Conservation (phyloP, 768 basidiomycete species). For the Tricholoma furcatifolium region DNA sequence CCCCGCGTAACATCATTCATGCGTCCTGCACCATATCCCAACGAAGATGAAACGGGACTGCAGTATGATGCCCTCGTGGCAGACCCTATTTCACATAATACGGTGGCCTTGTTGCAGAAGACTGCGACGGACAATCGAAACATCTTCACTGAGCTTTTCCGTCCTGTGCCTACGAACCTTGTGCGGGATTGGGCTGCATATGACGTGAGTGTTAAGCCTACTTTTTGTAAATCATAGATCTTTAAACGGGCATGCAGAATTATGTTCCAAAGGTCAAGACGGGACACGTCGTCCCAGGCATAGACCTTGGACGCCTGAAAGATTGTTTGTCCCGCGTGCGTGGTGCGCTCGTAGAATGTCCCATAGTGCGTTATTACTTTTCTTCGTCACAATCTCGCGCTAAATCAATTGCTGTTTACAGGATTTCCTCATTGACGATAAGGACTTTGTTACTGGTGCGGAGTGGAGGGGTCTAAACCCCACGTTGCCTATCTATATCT, state of each 20-base stretch:
- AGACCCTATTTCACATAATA: conserved; percentile 72
- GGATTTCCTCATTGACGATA: conserved; percentile 87
- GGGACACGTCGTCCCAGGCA: conserved; percentile 75
- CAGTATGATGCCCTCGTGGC: conserved; percentile 66
- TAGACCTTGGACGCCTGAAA: conserved; percentile 73
- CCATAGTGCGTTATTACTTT: conserved; percentile 50
- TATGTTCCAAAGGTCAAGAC: conserved; percentile 76
- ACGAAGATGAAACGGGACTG: conserved; percentile 60
- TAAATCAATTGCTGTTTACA: conserved; percentile 23
- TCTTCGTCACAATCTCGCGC: neutral
- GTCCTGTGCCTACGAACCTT: conserved; percentile 81
- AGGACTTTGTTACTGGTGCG: conserved; percentile 63
- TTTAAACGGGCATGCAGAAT: conserved; percentile 51
- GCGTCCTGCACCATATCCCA: conserved; percentile 73
- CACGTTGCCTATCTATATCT: conserved; percentile 79
- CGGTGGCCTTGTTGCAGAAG: conserved; percentile 56
- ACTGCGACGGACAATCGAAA: conserved; percentile 82
- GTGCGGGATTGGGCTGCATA: conserved; percentile 80
- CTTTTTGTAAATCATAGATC: too few relatives aligned
- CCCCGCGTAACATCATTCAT: conserved; percentile 58
- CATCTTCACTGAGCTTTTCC: conserved; percentile 84
- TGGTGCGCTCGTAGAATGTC: conserved; percentile 75
- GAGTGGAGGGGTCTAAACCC: conserved; percentile 79
- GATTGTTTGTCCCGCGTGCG: conserved; percentile 65
- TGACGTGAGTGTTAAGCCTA: conserved; percentile 57